These are phyloP conservation scores for Tylopilus felleus DNA, from an alignment of 768 basidiomycete species.

Conservation along the genomic window DNA sequence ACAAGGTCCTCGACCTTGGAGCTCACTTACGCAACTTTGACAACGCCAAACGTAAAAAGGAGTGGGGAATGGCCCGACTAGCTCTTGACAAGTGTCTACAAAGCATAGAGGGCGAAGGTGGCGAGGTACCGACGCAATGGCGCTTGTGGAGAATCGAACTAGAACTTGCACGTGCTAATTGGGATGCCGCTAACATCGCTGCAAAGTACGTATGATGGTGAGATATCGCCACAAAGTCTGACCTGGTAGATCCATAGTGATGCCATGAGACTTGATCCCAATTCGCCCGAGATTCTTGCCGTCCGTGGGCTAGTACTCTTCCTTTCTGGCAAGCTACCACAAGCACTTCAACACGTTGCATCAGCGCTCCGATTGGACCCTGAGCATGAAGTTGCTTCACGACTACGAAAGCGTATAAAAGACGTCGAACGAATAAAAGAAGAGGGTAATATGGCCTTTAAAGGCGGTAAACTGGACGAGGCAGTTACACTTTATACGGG, in stretches of 20 bases:
- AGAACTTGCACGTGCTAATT: conserved; percentile 65
- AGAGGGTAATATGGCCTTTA: conserved; percentile 79
- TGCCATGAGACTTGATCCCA: conserved; percentile 64
- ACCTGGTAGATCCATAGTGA: conserved; percentile 45
- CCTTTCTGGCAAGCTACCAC: conserved; percentile 63
- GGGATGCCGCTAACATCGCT: conserved; percentile 69
- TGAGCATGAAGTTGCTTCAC: conserved; percentile 65
- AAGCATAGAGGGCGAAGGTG: conserved; percentile 70
- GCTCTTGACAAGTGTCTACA: conserved; percentile 76
- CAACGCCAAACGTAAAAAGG: conserved; percentile 49
- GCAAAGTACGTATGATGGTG: conserved; percentile 57
- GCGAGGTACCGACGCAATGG: conserved; percentile 77
- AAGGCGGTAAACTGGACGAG: conserved; percentile 51
- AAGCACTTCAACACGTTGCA: conserved; percentile 66
- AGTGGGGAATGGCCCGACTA: conserved; percentile 78
- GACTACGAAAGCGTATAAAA: conserved; percentile 73
- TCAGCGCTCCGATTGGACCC: conserved; percentile 79
- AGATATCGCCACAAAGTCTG: not conserved
- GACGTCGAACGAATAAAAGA: conserved; percentile 83
- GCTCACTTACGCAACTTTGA: conserved; percentile 64
- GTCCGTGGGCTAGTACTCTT: conserved; percentile 80
- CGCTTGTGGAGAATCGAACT: conserved; percentile 75
- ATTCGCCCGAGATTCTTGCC: conserved; percentile 76
- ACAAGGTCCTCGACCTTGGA: conserved; percentile 59
- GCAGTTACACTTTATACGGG: conserved; percentile 70